These are phyloP conservation scores for Dictyostelium brefeldianum DNA, from an alignment of 78 protist genomes.

Conservation along the genomic window DNA sequence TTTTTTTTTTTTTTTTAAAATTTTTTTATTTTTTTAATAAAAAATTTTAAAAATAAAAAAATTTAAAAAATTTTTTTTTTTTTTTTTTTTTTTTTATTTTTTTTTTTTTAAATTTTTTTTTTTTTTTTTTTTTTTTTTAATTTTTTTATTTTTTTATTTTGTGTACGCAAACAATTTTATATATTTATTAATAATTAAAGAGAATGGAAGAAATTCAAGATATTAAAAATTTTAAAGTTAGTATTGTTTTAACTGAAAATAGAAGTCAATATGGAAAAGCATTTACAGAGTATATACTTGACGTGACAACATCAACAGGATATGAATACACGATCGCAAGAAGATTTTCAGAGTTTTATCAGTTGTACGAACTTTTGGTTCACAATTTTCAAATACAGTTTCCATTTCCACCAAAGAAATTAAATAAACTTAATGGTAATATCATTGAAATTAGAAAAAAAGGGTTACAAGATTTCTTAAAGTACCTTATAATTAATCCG, in stretches of 20 bases:
- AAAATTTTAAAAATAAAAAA: too few species aligned
- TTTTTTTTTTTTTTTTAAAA: too few species aligned
- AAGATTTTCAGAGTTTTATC: slow-evolving; percentile 65
- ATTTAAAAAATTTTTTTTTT: background rate
- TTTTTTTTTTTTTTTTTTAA: too few species aligned
- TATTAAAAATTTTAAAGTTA: background rate
- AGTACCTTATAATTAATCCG: slow-evolving; percentile 18
- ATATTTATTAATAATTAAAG: background rate
- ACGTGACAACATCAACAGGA: slow-evolving; percentile 32
- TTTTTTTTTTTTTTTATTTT: background rate
- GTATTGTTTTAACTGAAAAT: slow-evolving; percentile 12
- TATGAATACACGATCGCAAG: slow-evolving; percentile 68
- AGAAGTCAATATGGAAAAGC: slow-evolving; percentile 47
- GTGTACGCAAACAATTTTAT: too few species aligned
- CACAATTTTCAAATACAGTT: slow-evolving; percentile 66
- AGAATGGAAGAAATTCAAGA: background rate
- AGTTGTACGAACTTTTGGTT: slow-evolving; percentile 47
- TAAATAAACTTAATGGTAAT: slow-evolving; percentile 34
- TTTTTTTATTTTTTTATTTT: too few species aligned
- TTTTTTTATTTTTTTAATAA: too few species aligned
- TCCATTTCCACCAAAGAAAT: slow-evolving; percentile 68
- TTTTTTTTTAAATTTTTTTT: too few species aligned
- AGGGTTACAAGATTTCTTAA: slow-evolving; percentile 45
- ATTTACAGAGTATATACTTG: slow-evolving; percentile 71
- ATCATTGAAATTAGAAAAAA: slow-evolving; percentile 47